Base-by-base conservation (phyloP, 257 asterid genomes). In the Asclepias syriaca region DNA sequence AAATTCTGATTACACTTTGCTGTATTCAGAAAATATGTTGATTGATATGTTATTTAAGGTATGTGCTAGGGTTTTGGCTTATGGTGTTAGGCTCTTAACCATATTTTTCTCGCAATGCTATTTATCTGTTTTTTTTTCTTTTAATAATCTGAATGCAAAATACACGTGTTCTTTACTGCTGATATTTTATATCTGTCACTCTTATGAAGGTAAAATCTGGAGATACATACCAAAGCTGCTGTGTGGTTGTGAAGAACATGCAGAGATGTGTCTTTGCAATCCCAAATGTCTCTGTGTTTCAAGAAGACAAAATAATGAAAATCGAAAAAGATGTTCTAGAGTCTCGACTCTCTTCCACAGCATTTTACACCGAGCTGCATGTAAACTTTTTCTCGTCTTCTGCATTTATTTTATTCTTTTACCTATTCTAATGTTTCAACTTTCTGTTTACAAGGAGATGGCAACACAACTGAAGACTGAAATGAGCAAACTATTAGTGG, bases 211-310 rank as follows among this genome's bases (percentile, higher is more conserved):
- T 95, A 53, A 87, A 90, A 85, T 83, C 90, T 66, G 95, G 90
- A 75, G 80, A 81, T 39, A 72, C 87, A 69, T 95, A 88, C 81
- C 88, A 90, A 65, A 92, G 99, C 80, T 95, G 99, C 83, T 95
- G 99, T 74, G 89, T 85, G 78, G 89, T 88, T 77, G 96, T 92
- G 50, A 87, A 83, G 82, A 84, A 86, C 82, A 86, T 85, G 94
- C 93, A 88, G 78, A 87, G 99, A 85, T 95, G 97, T 32, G 81
- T 92, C 22, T 95, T 87, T 80, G 99, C 98, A 6, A 71, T 95
- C 79, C 99, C 99, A 63, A 82, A 73, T 70, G 86, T 79, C 75
- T 73, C 92, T 81, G 79, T 88, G 61, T 77, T 85, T 80, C 80
- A 70, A 60, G 71, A 72, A 74, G 89, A 86, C 49, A 71, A 57